These are phyloP conservation scores for Trichaptum fuscoviolaceum DNA, from an alignment of 768 basidiomycete species.

Conservation along the genomic window DNA sequence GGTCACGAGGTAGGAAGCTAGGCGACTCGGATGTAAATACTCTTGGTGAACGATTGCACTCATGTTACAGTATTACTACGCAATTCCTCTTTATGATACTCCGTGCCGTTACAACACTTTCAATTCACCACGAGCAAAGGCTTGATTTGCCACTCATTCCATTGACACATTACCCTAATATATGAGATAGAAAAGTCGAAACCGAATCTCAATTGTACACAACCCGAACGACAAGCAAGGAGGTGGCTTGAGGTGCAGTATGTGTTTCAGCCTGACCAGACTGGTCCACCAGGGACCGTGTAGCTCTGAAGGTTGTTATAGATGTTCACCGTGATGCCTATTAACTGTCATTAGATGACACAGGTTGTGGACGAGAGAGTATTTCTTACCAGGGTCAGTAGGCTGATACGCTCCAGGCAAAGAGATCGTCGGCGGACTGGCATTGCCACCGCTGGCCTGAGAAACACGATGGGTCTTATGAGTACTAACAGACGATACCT, in stretches of 20 bases:
- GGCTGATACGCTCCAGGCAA: slow-evolving; percentile 43
- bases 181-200: too few species aligned
- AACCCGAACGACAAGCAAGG: too few species aligned
- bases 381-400: slow-evolving; percentile 44
- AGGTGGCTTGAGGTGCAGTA: neutral
- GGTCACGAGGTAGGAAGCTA: too few species aligned
- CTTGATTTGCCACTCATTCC: too few species aligned
- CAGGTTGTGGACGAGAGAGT: neutral
- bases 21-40: too few species aligned
- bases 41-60: too few species aligned
- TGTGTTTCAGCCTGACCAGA: slow-evolving; percentile 21
- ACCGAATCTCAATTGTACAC: too few species aligned
- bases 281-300: slow-evolving; percentile 28
- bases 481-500: neutral
- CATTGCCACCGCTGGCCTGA: slow-evolving; percentile 26
- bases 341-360: neutral
- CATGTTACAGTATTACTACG: too few species aligned
- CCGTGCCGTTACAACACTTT: too few species aligned
- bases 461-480: neutral
- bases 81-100: too few species aligned
- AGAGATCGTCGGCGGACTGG: slow-evolving; percentile 42
- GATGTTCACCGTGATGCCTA: slow-evolving; percentile 36
- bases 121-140: too few species aligned
- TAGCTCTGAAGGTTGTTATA: slow-evolving; percentile 54
- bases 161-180: too few species aligned